Conservation (phyloP, 805 yeast genomes). For the Candida namnaoensis region DNA sequence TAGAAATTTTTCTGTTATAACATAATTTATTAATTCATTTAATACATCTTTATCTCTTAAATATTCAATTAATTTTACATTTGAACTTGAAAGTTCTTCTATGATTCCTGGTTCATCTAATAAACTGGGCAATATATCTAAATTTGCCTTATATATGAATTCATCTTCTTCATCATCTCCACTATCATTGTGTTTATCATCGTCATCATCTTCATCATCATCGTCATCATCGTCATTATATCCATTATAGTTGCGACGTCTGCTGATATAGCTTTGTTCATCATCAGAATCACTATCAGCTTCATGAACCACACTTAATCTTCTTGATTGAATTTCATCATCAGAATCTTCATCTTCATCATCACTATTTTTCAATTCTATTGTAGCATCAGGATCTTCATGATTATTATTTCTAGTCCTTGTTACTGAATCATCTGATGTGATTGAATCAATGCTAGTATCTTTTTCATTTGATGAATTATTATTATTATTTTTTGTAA, state of each 20-base stretch:
- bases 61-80: conserved; percentile 68
- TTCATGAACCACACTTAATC: conserved; percentile 6
- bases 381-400: no score
- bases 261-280: conserved; percentile 16
- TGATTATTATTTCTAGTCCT: no score
- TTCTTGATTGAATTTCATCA: conserved; percentile 10
- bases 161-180: conserved; percentile 22
- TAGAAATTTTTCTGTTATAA: conserved; percentile 35
- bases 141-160: conserved; percentile 29
- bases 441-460: conserved; percentile 2
- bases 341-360: conserved; percentile 20
- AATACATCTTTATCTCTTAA: conserved; percentile 73
- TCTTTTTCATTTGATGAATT: no score
- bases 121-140: conserved; percentile 42
- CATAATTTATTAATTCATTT: conserved; percentile 56
- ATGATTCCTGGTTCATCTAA: conserved; percentile 69
- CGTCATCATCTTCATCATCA: conserved; percentile 2
- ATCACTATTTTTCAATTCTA: not conserved
- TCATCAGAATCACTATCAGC: conserved; percentile 3
- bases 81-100: conserved; percentile 65
- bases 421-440: conserved; percentile 10
- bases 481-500: no score
- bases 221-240: conserved; percentile 7
- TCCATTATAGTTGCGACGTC: conserved; percentile 18
- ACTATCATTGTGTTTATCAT: conserved; percentile 17